Conservation (phyloP, 495 filamentous ascomycete species). For the Bacidia rubella region DNA sequence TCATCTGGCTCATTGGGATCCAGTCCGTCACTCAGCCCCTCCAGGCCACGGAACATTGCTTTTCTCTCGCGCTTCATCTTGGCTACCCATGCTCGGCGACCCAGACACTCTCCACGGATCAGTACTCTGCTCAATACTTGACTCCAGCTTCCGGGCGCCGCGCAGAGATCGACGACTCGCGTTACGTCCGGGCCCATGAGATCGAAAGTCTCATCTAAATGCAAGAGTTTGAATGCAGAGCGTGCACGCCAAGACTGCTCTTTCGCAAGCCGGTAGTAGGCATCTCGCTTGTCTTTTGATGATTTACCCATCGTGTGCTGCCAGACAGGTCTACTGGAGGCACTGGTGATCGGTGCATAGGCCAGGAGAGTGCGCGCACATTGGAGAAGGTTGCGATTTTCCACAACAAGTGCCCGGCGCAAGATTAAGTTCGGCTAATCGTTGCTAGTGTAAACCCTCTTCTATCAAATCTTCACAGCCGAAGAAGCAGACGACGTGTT, state of each 20-base stretch:
- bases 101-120: constrained; percentile 84
- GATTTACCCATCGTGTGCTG: constrained; percentile 71
- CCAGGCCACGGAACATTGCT: constrained; percentile 23
- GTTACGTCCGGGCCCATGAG: constrained; percentile 66
- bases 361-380: too few species aligned
- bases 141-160: constrained; percentile 91
- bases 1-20: constrained; percentile 14
- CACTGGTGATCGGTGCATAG: too few species aligned
- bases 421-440: too few species aligned
- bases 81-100: constrained; percentile 70
- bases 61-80: constrained; percentile 47
- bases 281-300: constrained; percentile 95
- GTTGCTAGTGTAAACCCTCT: too few species aligned
- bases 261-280: constrained; percentile 94
- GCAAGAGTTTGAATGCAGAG: constrained; percentile 90
- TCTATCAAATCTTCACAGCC: too few species aligned
- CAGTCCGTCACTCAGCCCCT: constrained; percentile 21
- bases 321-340: too few species aligned
- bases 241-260: constrained; percentile 97
- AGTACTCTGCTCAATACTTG: constrained; percentile 87
- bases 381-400: too few species aligned
- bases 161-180: constrained; percentile 92
- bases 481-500: too few species aligned
- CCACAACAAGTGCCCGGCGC: too few species aligned
- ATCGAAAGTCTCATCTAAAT: constrained; percentile 94